phyloP scores from a whole-genome alignment of 768 basidiomycete genomes.

The Rhizopogon vulgaris region DNA sequence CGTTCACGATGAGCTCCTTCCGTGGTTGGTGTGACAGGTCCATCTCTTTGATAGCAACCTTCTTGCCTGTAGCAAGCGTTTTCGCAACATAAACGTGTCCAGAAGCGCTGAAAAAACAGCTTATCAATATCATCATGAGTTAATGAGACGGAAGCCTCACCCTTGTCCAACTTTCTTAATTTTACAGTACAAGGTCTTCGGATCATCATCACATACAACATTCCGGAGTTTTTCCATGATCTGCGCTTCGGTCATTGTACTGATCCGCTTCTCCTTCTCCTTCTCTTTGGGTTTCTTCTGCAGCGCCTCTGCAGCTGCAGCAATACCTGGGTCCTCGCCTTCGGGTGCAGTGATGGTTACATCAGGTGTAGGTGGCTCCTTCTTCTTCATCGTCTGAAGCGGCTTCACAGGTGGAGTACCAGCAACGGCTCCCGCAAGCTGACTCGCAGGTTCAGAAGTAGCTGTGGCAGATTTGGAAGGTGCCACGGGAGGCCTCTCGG shows the following conservation, averaged over 20 bases:
- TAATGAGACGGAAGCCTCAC: constrained; percentile 42
- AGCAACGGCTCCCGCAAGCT: constrained; percentile 44
- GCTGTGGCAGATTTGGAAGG: constrained; percentile 43
- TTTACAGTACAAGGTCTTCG: constrained; percentile 86
- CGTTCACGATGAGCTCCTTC: constrained; percentile 97
- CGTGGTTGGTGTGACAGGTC: constrained; percentile 90
- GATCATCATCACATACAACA: constrained; percentile 84
- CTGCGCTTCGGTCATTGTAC: constrained; percentile 94
- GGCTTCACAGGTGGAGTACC: constrained; percentile 68
- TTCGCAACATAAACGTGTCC: constrained; percentile 98
- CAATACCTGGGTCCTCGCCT: constrained; percentile 40
- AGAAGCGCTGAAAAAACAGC: constrained; percentile 61
- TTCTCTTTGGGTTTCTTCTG: constrained; percentile 50
- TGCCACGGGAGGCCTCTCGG: constrained; percentile 32
- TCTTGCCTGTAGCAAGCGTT: constrained; percentile 73
- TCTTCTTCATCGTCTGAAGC: constrained; percentile 69
- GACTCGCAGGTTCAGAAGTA: constrained; percentile 35
- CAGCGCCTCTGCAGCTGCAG: constrained; percentile 67
- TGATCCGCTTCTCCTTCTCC: constrained; percentile 78
- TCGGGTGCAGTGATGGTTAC: constrained; percentile 52
- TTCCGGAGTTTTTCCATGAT: constrained; percentile 95
- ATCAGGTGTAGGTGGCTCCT: constrained; percentile 24
- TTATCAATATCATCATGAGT: background rate
- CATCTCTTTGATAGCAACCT: constrained; percentile 99
- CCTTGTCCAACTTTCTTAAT: constrained; percentile 99